Base-by-base conservation (phyloP, 2,329 filamentous ascomycete species). In the Sarocladium kiliense region DNA sequence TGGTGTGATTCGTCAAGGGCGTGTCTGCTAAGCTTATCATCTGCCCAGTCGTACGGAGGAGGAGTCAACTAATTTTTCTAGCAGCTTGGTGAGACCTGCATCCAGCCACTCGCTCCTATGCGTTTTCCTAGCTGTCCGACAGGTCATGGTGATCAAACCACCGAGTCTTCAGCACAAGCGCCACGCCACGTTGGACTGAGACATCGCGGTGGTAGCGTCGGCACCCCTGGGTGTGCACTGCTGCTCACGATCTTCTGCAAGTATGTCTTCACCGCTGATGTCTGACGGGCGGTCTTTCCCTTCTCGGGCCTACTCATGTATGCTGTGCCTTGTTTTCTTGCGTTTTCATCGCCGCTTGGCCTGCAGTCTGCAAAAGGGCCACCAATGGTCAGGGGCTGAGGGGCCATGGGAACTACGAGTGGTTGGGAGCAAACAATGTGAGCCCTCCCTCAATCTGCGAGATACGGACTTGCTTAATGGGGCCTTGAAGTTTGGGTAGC, bases 171-270 rank as follows among this genome's bases (percentile, higher is more conserved):
- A 51, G 27, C 47, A 36, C 47, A 27, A 16, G 18, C 30, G 30
- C 47, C 47, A 51, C 47, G 47, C 47, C 47, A 51, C 47, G 47
- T 51, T 51, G 27, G 30, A 34, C 16, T 51, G 47, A 34, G 47
- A 51, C 47, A 51, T 27, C 27, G 16, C 16, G 10, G 41, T 19
- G 11, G 11, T 16, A 45, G 14, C 21, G 14, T 9, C 19, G 21
- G 11, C 10, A 10, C n/a, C 41, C 41, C 41, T 12, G 41, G 41
- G 41, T 25, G 41, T 26, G 7, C 18, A 6, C n/a, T 39, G 36
- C 12, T 39, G 36, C 36, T 16, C n/a, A 6, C n/a, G 12, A n/a
- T 39, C 6, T 39, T 39, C 5, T 16, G n/a, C 36, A 39, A n/a
- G 12, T 45, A 23, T 45, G 23, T 45, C n/a, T 25, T 45, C 41